phyloP scores from a whole-genome alignment of 768 basidiomycete species.

The Fibroporia radiculosa region DNA sequence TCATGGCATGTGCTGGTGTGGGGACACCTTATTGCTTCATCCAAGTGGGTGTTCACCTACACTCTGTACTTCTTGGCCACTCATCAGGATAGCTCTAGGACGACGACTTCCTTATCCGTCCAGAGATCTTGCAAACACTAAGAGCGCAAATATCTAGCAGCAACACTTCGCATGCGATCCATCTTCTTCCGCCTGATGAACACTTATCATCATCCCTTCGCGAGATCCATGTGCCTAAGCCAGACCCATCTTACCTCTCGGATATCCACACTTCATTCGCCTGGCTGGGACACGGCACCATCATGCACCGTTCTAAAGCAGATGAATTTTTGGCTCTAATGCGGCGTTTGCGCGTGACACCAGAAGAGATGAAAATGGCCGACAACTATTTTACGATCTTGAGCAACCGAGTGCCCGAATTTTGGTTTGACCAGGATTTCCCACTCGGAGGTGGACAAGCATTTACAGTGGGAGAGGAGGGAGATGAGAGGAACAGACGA shows the following conservation, averaged over 20 bases:
- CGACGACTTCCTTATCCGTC: conserved; percentile 57
- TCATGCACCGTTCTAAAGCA: conserved; percentile 37
- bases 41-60: conserved; percentile 33
- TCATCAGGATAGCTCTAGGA: conserved; percentile 34
- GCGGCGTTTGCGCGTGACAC: conserved; percentile 32
- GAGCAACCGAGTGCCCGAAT: conserved; percentile 45
- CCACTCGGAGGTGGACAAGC: conserved; percentile 51
- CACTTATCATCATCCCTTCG: conserved; percentile 47
- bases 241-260: conserved; percentile 12
- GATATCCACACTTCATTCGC: conserved; percentile 49
- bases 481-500: conserved; percentile 45
- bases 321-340: conserved; percentile 44
- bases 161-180: conserved; percentile 26
- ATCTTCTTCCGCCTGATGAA: conserved; percentile 56
- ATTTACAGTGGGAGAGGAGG: conserved; percentile 54
- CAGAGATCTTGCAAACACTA: conserved; percentile 49
- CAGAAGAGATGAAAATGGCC: conserved; percentile 53
- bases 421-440: conserved; percentile 60
- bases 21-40: conserved; percentile 53
- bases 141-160: conserved; percentile 29
- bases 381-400: conserved; percentile 65
- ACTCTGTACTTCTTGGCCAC: neutral
- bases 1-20: conserved; percentile 45
- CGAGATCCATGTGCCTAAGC: conserved; percentile 26
- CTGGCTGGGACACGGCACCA: conserved; percentile 60